Evolutionary conservation across 805 yeast species (phyloP).

Genomic region (Wickerhamiella dianesei): DNA sequence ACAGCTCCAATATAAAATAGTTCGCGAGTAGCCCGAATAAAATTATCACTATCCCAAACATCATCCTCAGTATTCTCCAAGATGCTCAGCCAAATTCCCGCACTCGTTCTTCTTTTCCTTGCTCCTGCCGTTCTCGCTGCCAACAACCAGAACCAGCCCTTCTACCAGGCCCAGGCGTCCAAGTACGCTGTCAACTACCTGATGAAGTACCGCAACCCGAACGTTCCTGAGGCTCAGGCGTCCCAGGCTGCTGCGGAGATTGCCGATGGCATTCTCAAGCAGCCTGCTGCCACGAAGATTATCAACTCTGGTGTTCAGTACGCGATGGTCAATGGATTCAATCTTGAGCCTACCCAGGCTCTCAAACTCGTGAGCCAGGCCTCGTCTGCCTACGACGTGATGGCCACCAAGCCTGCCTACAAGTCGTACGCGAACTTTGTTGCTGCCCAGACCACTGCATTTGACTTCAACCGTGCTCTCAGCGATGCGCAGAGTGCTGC

Average conservation of each 20-base stretch:
- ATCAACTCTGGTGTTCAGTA: conserved; percentile 13
- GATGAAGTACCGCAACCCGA: conserved; percentile 11
- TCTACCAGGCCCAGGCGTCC: conserved; percentile 14
- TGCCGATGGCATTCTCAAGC: conserved; percentile 12
- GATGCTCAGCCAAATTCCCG: conserved; percentile 1
- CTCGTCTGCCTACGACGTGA: conserved; percentile 13
- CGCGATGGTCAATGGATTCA: conserved; percentile 11
- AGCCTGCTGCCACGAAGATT: conserved; percentile 15
- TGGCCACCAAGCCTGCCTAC: conserved; percentile 15
- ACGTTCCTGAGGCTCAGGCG: conserved; percentile 13
- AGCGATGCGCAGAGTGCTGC: conserved; percentile 8
- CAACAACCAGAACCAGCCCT: conserved; percentile 8
- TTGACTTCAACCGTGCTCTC: conserved; percentile 13
- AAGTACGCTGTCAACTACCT: conserved; percentile 11
- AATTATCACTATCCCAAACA: no score
- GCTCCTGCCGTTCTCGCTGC: conserved; percentile 6
- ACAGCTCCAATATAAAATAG: no score
- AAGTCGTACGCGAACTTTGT: conserved; percentile 9
- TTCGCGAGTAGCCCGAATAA: no score
- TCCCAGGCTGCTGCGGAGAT: conserved; percentile 14
- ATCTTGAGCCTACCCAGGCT: conserved; percentile 11
- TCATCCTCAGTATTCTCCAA: background rate
- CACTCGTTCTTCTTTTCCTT: background rate
- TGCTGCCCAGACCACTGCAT: conserved; percentile 11
- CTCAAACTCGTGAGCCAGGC: conserved; percentile 13